Base-by-base conservation (phyloP, 73 alveolate species). In the Tetrahymena malaccensis region DNA sequence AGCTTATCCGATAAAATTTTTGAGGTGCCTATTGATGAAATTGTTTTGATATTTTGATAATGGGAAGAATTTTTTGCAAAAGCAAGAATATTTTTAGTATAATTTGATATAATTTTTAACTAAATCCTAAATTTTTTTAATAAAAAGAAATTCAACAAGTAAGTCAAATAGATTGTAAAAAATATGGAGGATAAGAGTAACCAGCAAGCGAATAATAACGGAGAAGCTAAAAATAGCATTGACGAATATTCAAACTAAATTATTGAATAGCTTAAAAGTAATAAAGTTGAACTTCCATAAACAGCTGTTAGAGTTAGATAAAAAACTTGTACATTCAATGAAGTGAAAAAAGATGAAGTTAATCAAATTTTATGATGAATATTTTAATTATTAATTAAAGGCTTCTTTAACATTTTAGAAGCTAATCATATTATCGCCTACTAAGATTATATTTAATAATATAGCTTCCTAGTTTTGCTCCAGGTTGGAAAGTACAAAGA, bases 281-380 rank as follows among this genome's bases (percentile, higher is more conserved):
- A 93, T 43, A 34, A 43, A 93, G 34, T 38, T 21, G 95, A 93
- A 8, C 85, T 93, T 25, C 85, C 37, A 34, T 21, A 93, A 22
- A 43, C 95, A 11, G 89, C 38, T 10, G 95, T 93, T 35, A 93
- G 95, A 93, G 43, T 21, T 34, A 93, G 95, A 93, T 93, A 93
- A 38, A 34, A 93, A n/a, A 43, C 95, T 4, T 93, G 95, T 15
- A 43, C 83, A n/a, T 34, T 93, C 83, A 35, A 35, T 6, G 85
- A 37, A 35, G 44, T 93, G n/a, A 43, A 37, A 43, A 93, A 93
- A 43, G 95, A 93, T 17, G 95, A 93, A 34, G 44, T 93, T 21
- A 43, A 35, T 34, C 43, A 6, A n/a, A 43, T 5, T 21, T 27
- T 35, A 34, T 34, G 1, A 34, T 57, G 35, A 93, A 43, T 43